Evolutionary conservation across 164 flowering plant genomes (phyloP).

Genomic region (Platanus orientalis): DNA sequence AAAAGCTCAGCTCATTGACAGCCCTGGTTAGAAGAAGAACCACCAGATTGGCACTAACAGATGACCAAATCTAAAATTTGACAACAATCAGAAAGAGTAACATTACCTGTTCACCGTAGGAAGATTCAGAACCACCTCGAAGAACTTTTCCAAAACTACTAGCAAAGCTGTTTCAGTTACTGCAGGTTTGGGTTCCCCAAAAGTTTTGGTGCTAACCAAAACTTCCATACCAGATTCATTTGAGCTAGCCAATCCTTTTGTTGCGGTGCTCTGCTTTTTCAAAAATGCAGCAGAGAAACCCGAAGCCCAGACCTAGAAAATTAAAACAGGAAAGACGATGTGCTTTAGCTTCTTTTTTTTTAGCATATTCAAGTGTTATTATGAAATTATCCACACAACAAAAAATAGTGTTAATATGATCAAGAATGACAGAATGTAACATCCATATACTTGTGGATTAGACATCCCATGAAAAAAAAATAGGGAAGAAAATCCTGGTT

Average conservation of each 20-base stretch:
- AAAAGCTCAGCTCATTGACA: no score
- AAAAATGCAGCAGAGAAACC: conserved; percentile 98
- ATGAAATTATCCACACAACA: no score
- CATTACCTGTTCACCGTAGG: conserved; percentile 77
- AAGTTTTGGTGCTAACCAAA: conserved; percentile 17
- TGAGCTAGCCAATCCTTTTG: conserved; percentile 40
- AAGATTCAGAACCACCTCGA: conserved; percentile 71
- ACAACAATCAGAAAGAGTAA: not conserved
- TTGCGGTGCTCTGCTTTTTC: conserved; percentile 78
- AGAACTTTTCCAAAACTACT: conserved; percentile 70
- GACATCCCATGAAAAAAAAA: no score
- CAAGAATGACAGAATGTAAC: no score
- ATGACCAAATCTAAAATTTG: not conserved
- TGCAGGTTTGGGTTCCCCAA: conserved; percentile 57
- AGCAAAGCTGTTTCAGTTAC: conserved; percentile 79
- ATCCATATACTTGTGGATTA: no score
- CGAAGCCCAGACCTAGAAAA: conserved; percentile 83
- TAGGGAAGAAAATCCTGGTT: no score
- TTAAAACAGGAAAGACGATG: not conserved
- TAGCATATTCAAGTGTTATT: no score
- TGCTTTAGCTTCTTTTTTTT: not conserved
- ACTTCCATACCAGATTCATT: conserved; percentile 23
- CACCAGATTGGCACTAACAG: no score
- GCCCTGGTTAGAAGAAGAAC: not conserved
- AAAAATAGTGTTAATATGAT: no score